Base-by-base conservation (phyloP, 2,329 filamentous ascomycete species). In the Penicillium sp. region DNA sequence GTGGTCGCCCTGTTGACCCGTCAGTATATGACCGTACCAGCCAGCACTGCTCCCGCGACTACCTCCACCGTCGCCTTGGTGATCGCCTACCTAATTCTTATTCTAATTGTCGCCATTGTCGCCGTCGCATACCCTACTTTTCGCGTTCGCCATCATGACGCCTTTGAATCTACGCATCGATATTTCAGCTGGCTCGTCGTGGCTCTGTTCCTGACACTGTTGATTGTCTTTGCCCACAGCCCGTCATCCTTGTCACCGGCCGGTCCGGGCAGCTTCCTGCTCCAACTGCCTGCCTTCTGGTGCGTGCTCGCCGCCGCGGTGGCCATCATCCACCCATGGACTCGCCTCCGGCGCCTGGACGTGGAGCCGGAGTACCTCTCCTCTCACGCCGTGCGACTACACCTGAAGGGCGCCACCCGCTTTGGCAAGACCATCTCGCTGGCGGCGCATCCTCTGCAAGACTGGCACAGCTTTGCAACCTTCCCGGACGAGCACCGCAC, bases 391-490 rank as follows among this genome's bases (percentile, higher is more conserved):
- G 69, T 86, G 23, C 78, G 82, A 33, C 76, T 93, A 9, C 78
- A 83, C 58, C 84, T 89, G 55, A 69, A 73, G 54, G 81, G 85
- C 63, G 15, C 32, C 19, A 33, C 19, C 19, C 9, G 16, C 2
- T 41, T 41, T 25, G 38, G 25, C 5, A 74, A 76, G 39, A 74
- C 73, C 33, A 70, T 80, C 31, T 78, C 82, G 26, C 66, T 87
- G 19, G 78, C 83, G 1, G 74, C 76, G 33, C 71, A 73, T 7
- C 84, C 84, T 0, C 69, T 87, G 15, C 65, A 74, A n/a, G 85
- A 90, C 63, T 87, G 83, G 74, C 86, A 89, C 65, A 79, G 80
- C 1, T 89, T 89, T 58, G 86, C 85, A 26, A 82, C 81, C 1
- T 85, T 89, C 45, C 80, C 84, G 2, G 74, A 79, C 40, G 27